A percentile compares a stretch with the other conserved stretches of the same genome.
phyloP scores from a whole-genome alignment of 345 rosid genomes.

The Populus davidiana region DNA sequence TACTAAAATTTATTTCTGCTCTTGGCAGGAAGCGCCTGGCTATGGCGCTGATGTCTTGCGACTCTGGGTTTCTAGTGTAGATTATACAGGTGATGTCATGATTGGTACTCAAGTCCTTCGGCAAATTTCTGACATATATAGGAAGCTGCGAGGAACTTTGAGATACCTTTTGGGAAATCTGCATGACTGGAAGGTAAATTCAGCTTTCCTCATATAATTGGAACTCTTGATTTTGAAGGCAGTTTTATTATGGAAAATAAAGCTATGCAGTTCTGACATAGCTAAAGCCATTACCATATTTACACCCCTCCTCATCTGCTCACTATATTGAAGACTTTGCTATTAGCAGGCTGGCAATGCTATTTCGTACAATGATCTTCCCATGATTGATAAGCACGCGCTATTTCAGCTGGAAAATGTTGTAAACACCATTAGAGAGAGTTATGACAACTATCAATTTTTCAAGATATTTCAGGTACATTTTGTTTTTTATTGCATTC shows the following conservation, averaged over 20 bases:
- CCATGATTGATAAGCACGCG: conserved; percentile 86
- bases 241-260: not conserved
- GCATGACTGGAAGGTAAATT: conserved; percentile 88
- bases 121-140: conserved; percentile 88
- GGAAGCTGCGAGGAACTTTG: conserved; percentile 89
- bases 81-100: conserved; percentile 81
- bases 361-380: conserved; percentile 69
- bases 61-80: conserved; percentile 99
- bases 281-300: not conserved
- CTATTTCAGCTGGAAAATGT: conserved; percentile 85
- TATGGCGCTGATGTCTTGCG: conserved; percentile 95
- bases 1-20: conserved; percentile 17
- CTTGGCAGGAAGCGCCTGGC: conserved; percentile 77
- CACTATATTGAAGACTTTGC: conserved; percentile 8
- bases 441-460: conserved; percentile 81
- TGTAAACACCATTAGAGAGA: conserved; percentile 61
- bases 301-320: not conserved
- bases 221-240: not conserved
- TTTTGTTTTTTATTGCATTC: not conserved
- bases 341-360: conserved; percentile 64
- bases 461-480: conserved; percentile 89
- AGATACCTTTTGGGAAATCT: conserved; percentile 90
- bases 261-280: not conserved
- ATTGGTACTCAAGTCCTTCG: conserved; percentile 79
- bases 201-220: not conserved